Evolutionary conservation across 208 protist species (phyloP).

Genomic region (Wallacemonas sp.): DNA sequence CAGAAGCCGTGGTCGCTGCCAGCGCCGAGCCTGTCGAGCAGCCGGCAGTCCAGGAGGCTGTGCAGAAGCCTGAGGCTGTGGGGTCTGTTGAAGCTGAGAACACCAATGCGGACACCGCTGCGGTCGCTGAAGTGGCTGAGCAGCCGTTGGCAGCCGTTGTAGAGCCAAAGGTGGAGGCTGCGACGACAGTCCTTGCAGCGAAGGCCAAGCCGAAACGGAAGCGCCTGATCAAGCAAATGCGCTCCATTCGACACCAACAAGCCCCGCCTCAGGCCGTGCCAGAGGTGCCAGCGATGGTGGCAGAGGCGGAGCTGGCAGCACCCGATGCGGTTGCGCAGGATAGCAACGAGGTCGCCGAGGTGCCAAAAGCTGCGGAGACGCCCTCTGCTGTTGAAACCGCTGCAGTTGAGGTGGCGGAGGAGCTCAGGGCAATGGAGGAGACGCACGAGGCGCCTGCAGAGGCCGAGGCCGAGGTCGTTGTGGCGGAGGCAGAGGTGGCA

Average conservation of each 20-base stretch:
- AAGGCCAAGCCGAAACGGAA: no score
- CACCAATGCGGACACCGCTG: no score
- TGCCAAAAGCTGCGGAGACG: not conserved
- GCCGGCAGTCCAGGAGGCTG: no score
- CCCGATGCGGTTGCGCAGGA: constrained; percentile 12
- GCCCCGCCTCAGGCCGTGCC: not conserved
- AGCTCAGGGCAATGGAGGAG: not conserved
- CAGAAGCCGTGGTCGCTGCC: not conserved
- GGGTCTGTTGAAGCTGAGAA: no score
- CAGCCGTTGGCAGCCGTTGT: no score
- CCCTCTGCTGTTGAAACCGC: not conserved
- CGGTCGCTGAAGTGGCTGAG: no score
- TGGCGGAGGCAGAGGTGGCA: not conserved
- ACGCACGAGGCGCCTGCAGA: not conserved
- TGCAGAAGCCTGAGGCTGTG: no score
- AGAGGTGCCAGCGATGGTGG: not conserved
- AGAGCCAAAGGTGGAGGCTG: no score
- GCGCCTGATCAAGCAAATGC: no score
- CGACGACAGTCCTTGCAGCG: not conserved
- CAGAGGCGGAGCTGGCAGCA: not conserved
- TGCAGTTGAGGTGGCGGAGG: not conserved
- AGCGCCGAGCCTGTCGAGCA: not conserved
- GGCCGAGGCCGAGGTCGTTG: not conserved
- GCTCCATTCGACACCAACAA: no score
- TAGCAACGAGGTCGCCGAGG: constrained; percentile 1